Evolutionary conservation across 495 filamentous ascomycete species (phyloP), one percentile per base, ranked within the genome.

Genomic region (Annulohypoxylon stygium): DNA sequence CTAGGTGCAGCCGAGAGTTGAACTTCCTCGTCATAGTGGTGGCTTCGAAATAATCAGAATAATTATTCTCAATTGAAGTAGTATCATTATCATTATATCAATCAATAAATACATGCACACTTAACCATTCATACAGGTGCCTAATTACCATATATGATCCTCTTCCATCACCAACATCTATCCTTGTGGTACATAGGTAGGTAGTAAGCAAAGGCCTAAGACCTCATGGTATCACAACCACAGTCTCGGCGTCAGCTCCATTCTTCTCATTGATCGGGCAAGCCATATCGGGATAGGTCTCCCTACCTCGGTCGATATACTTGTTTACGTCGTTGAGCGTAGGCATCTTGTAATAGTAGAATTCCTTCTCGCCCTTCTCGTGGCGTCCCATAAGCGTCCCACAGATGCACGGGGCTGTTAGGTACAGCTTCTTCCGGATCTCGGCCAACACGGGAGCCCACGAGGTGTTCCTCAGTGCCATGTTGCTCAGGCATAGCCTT

Each of bases 381-480:
- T 23, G 23, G 11, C 7, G 11, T 0, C 30, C 39, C 10, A 4
- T 20, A 16, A 76, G 48, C 1, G 11, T 6, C 12, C 66, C 66
- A 23, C 41, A 47, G 26, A 76, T 50, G 30, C 37, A 70, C 41
- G 47, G 55, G 4, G 58, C 34, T 20, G 67, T 61, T 10, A 76
- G 58, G n/a, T 33, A 41, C 3, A 76, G 53, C 30, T 73, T 41
- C 10, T 30, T 51, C 18, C 69, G 63, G 20, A 76, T 69, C 39
- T 47, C 50, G 9, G 65, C 50, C 7, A 76, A 25, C 4, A 76
- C 61, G 5, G 39, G 53, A 11, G 48, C 16, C 74, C 69, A 73
- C n/a, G 74, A 76, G 4, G 69, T 70, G 16, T 14, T 47, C 5
- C 11, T 3, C 5, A 76, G 62, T 48, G 37, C 37, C 4, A 70